Evolutionary conservation across 2,329 filamentous ascomycete genomes (phyloP), one percentile per base, ranked within the genome.

Genomic region (Simplicillium sp.): DNA sequence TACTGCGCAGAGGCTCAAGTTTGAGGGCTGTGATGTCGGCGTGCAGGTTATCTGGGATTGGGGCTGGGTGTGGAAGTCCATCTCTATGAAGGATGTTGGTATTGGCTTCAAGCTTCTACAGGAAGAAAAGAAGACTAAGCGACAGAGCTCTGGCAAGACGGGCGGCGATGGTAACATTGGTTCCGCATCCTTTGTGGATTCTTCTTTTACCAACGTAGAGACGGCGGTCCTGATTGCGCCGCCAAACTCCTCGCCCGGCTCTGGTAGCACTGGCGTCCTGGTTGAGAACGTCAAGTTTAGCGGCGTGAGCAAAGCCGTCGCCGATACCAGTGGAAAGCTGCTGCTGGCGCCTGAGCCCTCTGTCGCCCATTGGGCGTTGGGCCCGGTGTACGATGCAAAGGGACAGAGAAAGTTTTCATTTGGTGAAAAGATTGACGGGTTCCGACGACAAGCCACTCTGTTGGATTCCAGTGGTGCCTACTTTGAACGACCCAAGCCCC

Each of bases 21-120:
- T 86, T 64, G 77, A 77, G 48, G 66, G 70, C 52, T 82, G 77
- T 58, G 67, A 76, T 48, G 83, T 77, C 14, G 71, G 73, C 39
- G 75, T 84, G 42, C 77, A 71, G 53, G 75, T 84, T 60, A 74
- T 82, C 48, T 86, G 82, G 82, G 75, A 83, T 60, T 87, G 82
- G 82, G 73, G 76, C 28, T 87, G 80, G 77, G 78, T 74, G 2
- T 48, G 46, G 47, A 42, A 44, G 16, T 37, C 36, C n/a, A 38
- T 49, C n/a, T 36, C 14, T 17, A 42, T 51, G 16, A 39, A 42
- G 11, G 43, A 46, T 40, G 40, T 39, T 11, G 9, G 34, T 11
- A 32, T 38, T 6, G 47, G 46, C 11, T 42, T 46, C 32, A 38
- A 28, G 15, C 39, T 47, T 7, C 16, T 44, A n/a, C 17, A 20